Base-by-base conservation (phyloP, 139 green algal genomes). In the Volvox reticuliferus region DNA sequence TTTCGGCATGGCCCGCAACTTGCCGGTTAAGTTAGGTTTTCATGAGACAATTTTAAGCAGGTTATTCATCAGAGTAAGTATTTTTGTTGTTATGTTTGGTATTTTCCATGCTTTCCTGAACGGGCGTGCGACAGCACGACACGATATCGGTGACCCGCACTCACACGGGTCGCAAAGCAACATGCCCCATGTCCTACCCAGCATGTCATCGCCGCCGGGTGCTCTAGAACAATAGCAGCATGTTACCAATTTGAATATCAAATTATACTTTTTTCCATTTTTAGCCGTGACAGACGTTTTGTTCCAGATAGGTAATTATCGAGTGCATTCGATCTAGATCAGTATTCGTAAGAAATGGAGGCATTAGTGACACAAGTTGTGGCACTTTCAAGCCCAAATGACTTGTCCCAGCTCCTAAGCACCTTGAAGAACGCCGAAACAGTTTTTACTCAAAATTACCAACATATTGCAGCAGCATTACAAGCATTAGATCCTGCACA, bases 401-500 rank as follows among this genome's bases (percentile, higher is more conserved):
- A 93, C 76, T 36, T 85, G 20, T 22, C 20, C 28, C 75, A 90
- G 82, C 91, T 93, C 12, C 22, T 80, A 0, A 68, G 12, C 63
- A 84, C 82, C 22, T 67, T 93, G 2, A 93, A 92, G 75, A 50
- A 24, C 18, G 61, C 87, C 21, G 82, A 92, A 1, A 13, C 17
- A 1, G 26, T 90, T 1, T 55, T 93, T 26, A 78, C 62, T 20
- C 89, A 92, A 36, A 63, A 88, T 12, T 65, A 85, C 13, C 92
- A 94, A n/a, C 91, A 93, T 33, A 78, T 86, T 12, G 19, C 85
- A 36, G 33, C 76, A 28, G 91, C 93, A 14, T 67, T 94, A 24
- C 87, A 91, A 30, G 44, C 78, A 19, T 84, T 98, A 2, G 91
- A 96, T 55, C 67, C 93, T 0, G 77, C 80, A 21, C n/a, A 77